Evolutionary conservation across 2,329 filamentous ascomycete genomes (phyloP), one percentile per base, ranked within the genome.

Genomic region (Colletotrichum higginsianum): DNA sequence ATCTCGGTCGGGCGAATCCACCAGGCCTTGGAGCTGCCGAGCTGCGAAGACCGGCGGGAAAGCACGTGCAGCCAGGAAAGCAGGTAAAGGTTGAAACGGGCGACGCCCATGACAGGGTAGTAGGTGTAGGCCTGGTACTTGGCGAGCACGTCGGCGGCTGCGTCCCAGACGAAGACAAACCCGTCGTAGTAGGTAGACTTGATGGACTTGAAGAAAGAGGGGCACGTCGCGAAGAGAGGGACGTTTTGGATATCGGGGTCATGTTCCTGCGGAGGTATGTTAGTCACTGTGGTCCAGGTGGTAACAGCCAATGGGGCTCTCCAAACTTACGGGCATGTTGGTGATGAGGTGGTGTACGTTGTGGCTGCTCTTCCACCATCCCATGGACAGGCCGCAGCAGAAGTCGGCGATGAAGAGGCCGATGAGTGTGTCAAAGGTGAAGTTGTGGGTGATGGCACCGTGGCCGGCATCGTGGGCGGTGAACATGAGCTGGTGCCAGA

Each of bases 401-500:
- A 91, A 90, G 76, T 92, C 89, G 56, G 88, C 90, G 46, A 92
- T 84, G 75, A 91, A 90, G 71, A 90, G 86, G 58, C 86, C 90
- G 66, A 92, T 89, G 4, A 91, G 76, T 0, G 88, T 90, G 77
- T 92, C 90, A 21, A 83, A 75, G 2, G 85, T 80, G 74, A 91
- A 91, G 77, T 87, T 87, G 71, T 86, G 83, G 0, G 90, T 91
- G 72, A 92, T 92, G 71, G 88, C 89, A 38, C 86, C 83, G 76
- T 92, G 90, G 3, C 89, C 90, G 12, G 89, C 90, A 75, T 92
- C 90, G 76, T 92, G 90, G 4, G 90, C 90, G 0, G 87, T 86
- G 79, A 92, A 92, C 88, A 92, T 91, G 81, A 92, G 88, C 82
- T 92, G 90, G 76, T 92, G 90, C 89, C 90, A 92, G 77, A 91